Evolutionary conservation across 257 asterid genomes (phyloP), one percentile per base, ranked within the genome.

Genomic region (Solanum arcanum): DNA sequence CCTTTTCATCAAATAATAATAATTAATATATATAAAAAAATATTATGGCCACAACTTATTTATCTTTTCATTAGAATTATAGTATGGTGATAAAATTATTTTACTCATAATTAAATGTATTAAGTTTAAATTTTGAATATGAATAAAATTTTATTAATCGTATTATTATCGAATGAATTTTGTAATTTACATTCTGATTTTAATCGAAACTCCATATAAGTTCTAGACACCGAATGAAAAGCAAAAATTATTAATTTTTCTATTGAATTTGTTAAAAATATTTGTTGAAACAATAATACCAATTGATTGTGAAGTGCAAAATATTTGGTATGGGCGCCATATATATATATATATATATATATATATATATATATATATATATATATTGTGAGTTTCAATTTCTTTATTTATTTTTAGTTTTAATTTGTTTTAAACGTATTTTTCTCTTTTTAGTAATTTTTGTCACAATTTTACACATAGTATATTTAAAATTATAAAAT

Each of bases 61-160:
- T 31, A 16, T 70, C 33, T 70, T 12, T 12, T 56, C 12, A 56
- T 56, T 18, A 7, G 64, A 15, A 7, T 52, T 56, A 18, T 7
- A 7, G 2, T 6, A 11, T 1, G 1, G 2, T 56, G 5, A 18
- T 56, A 7, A 7, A 4, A 56, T 18, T 18, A 0, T 56, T 56
- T 56, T 56, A 56, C 20, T 18, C 1, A 3, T 56, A 56, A 56
- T 18, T 18, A 56, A 5, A 56, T 2, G 5, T 56, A 18, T 56
- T 11, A 7, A 20, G 12, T 7, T 7, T 2, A 1, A 56, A 7
- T 0, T 9, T 18, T 56, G 25, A 7, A 1, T 56, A 56, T 56
- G 1, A 7, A 20, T 1, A 1, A 56, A 20, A 4, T 18, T 56
- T 1, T 18, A 4, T 20, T 56, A 16, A 1, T 3, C 0, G 2